A percentile compares a stretch with the other conserved stretches of the same genome.
These are phyloP conservation scores for Malassezia yamatoensis DNA, from an alignment of 1,284 basidiomycete species.

Conservation along the genomic window DNA sequence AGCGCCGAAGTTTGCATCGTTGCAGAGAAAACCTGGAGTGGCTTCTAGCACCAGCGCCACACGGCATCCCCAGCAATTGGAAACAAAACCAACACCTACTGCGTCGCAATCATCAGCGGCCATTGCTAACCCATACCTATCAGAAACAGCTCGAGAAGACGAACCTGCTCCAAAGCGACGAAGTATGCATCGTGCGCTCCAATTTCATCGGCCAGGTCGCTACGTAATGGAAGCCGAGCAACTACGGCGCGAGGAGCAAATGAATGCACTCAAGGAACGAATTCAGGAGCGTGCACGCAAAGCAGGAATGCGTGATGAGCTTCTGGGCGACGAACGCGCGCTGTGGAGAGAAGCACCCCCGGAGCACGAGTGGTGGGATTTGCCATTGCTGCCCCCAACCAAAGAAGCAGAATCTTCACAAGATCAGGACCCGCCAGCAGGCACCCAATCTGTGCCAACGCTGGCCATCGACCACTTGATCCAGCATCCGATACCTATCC, in stretches of 20 bases:
- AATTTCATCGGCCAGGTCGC: slow-evolving; percentile 40
- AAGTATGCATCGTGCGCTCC: slow-evolving; percentile 33
- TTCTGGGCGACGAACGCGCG: slow-evolving; percentile 74
- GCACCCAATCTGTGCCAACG: slow-evolving; percentile 48
- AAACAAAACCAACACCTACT: background rate
- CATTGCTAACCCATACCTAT: slow-evolving; percentile 30
- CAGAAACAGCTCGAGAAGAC: slow-evolving; percentile 5
- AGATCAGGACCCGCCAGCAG: slow-evolving; percentile 48
- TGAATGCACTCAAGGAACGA: slow-evolving; percentile 81
- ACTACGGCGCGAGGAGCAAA: slow-evolving; percentile 53
- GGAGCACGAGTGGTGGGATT: slow-evolving; percentile 94
- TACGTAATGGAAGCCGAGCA: slow-evolving; percentile 41
- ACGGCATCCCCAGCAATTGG: background rate
- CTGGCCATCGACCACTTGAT: slow-evolving; percentile 81
- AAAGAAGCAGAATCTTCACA: slow-evolving; percentile 60
- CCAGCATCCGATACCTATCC: slow-evolving; percentile 94
- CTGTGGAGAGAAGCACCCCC: slow-evolving; percentile 64
- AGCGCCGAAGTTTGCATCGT: slow-evolving; percentile 15
- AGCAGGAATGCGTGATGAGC: slow-evolving; percentile 82
- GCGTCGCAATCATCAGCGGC: background rate
- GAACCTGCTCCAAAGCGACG: slow-evolving; percentile 23
- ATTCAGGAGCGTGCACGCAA: slow-evolving; percentile 85
- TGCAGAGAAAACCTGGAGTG: slow-evolving; percentile 12
- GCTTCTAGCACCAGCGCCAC: background rate
- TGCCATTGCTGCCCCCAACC: slow-evolving; percentile 66